phyloP scores from a whole-genome alignment of 2,329 filamentous ascomycete genomes.

The Venturia effusa region DNA sequence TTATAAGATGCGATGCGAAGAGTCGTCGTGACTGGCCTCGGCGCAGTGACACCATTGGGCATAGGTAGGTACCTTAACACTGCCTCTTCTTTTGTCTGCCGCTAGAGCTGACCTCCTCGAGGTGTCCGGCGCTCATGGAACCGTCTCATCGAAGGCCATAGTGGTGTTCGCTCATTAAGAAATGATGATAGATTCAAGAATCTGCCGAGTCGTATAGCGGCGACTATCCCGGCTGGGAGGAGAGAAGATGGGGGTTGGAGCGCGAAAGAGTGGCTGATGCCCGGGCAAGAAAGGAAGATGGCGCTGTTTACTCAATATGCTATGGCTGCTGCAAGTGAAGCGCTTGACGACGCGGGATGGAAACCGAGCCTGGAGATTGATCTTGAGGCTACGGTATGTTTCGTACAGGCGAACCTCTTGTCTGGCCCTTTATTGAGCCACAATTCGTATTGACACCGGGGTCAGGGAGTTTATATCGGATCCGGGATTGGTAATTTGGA shows the following conservation, averaged over 20 bases:
- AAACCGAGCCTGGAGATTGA: constrained; percentile 48
- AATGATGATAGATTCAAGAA: constrained; percentile 54
- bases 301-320: constrained; percentile 90
- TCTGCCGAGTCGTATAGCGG: constrained; percentile 77
- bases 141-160: constrained; percentile 67
- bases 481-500: constrained; percentile 94
- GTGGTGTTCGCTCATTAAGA: constrained; percentile 66
- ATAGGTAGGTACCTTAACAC: constrained; percentile 52
- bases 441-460: neutral
- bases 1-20: constrained; percentile 34
- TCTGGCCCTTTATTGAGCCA: too few relatives aligned
- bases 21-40: constrained; percentile 39
- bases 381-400: constrained; percentile 56
- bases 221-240: constrained; percentile 56
- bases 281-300: constrained; percentile 62
- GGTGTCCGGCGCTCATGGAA: constrained; percentile 68
- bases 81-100: neutral
- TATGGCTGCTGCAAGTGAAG: constrained; percentile 75
- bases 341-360: constrained; percentile 74
- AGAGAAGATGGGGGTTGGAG: constrained; percentile 33
- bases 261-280: constrained; percentile 32
- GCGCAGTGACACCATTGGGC: constrained; percentile 55
- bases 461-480: constrained; percentile 74
- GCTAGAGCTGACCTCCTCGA: constrained; percentile 19
- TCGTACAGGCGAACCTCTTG: neutral